Base-by-base conservation (phyloP, 148 eudicot species). In the Fagopyrum tataricum region DNA sequence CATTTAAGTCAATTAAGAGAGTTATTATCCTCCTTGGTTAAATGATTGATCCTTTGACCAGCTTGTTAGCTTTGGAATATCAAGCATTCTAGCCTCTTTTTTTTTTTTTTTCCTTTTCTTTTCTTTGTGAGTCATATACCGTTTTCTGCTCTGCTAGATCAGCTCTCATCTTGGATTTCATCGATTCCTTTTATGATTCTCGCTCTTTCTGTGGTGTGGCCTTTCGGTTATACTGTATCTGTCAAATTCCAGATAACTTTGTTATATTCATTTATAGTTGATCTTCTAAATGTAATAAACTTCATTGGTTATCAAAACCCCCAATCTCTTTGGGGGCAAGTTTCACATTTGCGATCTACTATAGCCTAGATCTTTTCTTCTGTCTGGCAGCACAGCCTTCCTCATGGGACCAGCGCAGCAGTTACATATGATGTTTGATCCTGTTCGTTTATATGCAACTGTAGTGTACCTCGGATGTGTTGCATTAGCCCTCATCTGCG, bases 321-420 rank as follows among this genome's bases (percentile, higher is more conserved):
- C 15, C 20, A 17, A 70, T 70, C 20, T 44, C 41, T 70, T 70
- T 23, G 8, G 6, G 6, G 48, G 53, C 31, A 23, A 2, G 41
- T 49, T 72, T 24, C 43, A 3, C 10, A 70, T 70, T 15, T 20
- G 9, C 58, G 12, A 23, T 73, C 75, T 56, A 67, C 24, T 53
- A 76, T 41, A 70, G 31, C 79, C 21, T 53, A 76, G 46, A 70
- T 41, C 79, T 51, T 79, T 42, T 31, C 42, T 78, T 71, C 75
- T 78, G 74, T 78, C 78, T 85, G 90, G 79, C 96, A 91, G 96
- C 89, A 94, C 98, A 88, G 91, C 91, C 74, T 91, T 94, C 79
- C 86, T 94, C 74, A 82, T 88, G 73, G 98, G 97, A 81, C 86
- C 97, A 48, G 66, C 76, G 53, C 89, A 89, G 80, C 98, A 94